Base-by-base conservation (phyloP, 202 grass and related monocot genomes). In the Schoenoplectus triqueter region DNA sequence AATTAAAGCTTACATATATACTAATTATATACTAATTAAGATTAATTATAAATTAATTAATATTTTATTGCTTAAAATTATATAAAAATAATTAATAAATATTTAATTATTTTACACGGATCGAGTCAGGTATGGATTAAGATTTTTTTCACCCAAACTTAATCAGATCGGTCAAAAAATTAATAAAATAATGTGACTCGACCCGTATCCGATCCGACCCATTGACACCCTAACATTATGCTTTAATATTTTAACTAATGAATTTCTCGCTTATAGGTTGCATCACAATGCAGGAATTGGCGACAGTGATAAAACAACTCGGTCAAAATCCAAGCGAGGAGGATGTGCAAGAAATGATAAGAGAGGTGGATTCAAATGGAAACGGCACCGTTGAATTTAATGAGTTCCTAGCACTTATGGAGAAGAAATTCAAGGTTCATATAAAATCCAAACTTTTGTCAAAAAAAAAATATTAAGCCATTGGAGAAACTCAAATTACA, bases 311-410 rank as follows among this genome's bases (percentile, higher is more conserved):
- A 64, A 52, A n/a, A 61, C 15, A 50, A 41, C 56, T 86, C 39
- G 86, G 86, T 1, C 80, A 86, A 49, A 31, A 83, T 20, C 64
- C 84, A 46, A 84, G 57, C 13, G 55, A 66, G 20, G 63, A 91
- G 51, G 89, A 91, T 61, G 54, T 88, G 59, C 51, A 86, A 65
- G 86, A 88, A 46, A 88, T 88, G 89, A 88, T 91, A 66, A 80
- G 22, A 2, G 89, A 85, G 64, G 84, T 88, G 0, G 89, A 91
- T 57, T 15, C 47, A 8, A 78, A 91, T 5, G 80, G 84, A 39
- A 88, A 91, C 21, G 87, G 90, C 45, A 89, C 84, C 3, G 83
- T 89, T 47, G 84, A 91, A 6, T 89, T 91, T 10, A 11, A 74
- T 7, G 87, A 85, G 50, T 91, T 91, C 42, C 19, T 63, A 40